phyloP scores from a whole-genome alignment of 352 stramenopile species.

The Pythium volutum region DNA sequence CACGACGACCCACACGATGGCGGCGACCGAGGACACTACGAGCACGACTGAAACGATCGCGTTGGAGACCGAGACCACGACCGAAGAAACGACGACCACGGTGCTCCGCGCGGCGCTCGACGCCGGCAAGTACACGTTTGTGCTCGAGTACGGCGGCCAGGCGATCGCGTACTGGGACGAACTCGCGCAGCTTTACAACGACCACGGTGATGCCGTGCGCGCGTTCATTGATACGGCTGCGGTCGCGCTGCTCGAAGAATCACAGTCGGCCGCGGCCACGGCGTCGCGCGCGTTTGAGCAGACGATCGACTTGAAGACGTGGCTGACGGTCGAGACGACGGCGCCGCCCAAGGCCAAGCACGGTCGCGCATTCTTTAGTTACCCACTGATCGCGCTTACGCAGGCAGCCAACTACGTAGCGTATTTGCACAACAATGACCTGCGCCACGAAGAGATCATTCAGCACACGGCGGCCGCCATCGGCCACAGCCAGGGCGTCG shows the following conservation, averaged over 20 bases:
- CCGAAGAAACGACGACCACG: slow-evolving; percentile 34
- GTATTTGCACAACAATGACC: slow-evolving; percentile 48
- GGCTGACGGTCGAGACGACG: slow-evolving; percentile 31
- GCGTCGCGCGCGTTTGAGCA: slow-evolving; percentile 51
- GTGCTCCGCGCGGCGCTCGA: slow-evolving; percentile 23
- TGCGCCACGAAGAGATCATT: slow-evolving; percentile 60
- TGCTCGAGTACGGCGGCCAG: slow-evolving; percentile 72
- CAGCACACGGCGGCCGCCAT: slow-evolving; percentile 39
- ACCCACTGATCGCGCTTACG: slow-evolving; percentile 72
- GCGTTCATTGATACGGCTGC: slow-evolving; percentile 45
- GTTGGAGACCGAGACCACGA: slow-evolving; percentile 17
- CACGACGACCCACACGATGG: not conserved
- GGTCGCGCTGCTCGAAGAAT: slow-evolving; percentile 51
- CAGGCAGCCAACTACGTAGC: slow-evolving; percentile 77
- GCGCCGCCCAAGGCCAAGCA: slow-evolving; percentile 27
- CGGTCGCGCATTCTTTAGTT: slow-evolving; percentile 60
- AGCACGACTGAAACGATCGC: not conserved
- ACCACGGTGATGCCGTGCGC: slow-evolving; percentile 29
- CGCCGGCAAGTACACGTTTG: slow-evolving; percentile 26
- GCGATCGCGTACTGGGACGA: slow-evolving; percentile 66
- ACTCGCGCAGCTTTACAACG: slow-evolving; percentile 45
- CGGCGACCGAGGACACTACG: not conserved
- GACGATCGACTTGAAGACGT: slow-evolving; percentile 45
- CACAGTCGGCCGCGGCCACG: slow-evolving; percentile 32
- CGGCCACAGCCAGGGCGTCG: slow-evolving; percentile 80